phyloP scores from a whole-genome alignment of 495 filamentous ascomycete genomes.

The Aspergillus homomorphus region DNA sequence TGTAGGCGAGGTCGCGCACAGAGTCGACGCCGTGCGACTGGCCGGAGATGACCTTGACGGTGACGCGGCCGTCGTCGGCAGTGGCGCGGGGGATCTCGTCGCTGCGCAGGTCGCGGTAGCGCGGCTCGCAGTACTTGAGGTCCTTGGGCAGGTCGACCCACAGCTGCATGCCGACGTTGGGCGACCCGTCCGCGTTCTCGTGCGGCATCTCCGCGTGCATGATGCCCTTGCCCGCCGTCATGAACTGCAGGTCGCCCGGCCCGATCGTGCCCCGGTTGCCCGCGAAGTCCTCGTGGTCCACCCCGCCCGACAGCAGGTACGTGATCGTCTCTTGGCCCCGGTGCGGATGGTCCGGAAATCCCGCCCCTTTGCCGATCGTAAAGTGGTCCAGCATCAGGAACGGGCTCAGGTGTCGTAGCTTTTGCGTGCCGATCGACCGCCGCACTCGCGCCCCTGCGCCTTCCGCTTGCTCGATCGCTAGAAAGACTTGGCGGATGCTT shows the following conservation, averaged over 20 bases:
- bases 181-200: slow-evolving; percentile 68
- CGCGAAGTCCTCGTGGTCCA: slow-evolving; percentile 96
- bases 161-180: slow-evolving; percentile 86
- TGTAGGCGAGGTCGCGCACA: slow-evolving; percentile 87
- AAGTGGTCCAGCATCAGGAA: slow-evolving; percentile 99
- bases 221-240: slow-evolving; percentile 91
- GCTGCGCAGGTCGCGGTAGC: slow-evolving; percentile 80
- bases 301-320: slow-evolving; percentile 75
- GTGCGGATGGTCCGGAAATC: slow-evolving; percentile 85
- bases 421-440: slow-evolving; percentile 80
- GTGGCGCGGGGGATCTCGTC: slow-evolving; percentile 70
- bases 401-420: slow-evolving; percentile 81
- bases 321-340: slow-evolving; percentile 85
- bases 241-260: slow-evolving; percentile 89
- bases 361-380: slow-evolving; percentile 71
- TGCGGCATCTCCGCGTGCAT: slow-evolving; percentile 97
- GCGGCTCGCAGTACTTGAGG: slow-evolving; percentile 83
- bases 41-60: slow-evolving; percentile 85
- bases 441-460: slow-evolving; percentile 86
- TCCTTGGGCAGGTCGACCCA: slow-evolving; percentile 88
- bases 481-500: slow-evolving; percentile 74
- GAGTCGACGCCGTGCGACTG: slow-evolving; percentile 78
- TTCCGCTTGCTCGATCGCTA: slow-evolving; percentile 82
- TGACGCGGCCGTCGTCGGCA: slow-evolving; percentile 68
- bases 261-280: slow-evolving; percentile 84